Conservation (phyloP, 805 yeast genomes). For the Jamesozyma lodderae region DNA sequence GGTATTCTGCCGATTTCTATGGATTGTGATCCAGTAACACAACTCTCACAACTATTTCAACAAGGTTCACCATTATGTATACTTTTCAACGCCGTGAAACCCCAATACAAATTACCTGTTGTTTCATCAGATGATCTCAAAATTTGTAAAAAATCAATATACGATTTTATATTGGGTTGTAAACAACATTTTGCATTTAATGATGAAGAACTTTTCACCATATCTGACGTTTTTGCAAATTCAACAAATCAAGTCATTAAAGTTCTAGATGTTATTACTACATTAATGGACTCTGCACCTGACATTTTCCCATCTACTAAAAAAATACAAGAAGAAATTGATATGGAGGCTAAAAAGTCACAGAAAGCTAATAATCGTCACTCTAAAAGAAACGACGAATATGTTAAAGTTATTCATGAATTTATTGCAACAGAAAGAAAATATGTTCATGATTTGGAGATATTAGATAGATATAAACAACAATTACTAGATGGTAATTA, state of each 20-base stretch:
- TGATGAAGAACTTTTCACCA: constrained; percentile 79
- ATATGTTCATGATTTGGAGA: constrained; percentile 85
- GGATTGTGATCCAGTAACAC: constrained; percentile 86
- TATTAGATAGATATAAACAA: constrained; percentile 53
- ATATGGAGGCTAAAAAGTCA: constrained; percentile 10
- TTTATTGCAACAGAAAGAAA: constrained; percentile 84
- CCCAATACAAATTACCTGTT: constrained; percentile 49
- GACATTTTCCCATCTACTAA: constrained; percentile 31
- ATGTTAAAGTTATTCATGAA: constrained; percentile 65
- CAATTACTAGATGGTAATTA: constrained; percentile 59
- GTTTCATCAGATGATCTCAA: constrained; percentile 73
- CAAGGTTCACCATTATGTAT: constrained; percentile 89
- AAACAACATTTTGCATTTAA: constrained; percentile 62
- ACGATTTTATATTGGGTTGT: constrained; percentile 82
- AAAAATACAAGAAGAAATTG: constrained; percentile 22
- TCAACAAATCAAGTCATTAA: constrained; percentile 68
- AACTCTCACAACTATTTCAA: constrained; percentile 78
- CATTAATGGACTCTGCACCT: constrained; percentile 50
- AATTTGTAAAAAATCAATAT: constrained; percentile 79
- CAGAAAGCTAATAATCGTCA: constrained; percentile 9
- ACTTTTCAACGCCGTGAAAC: constrained; percentile 62
- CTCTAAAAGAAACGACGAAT: constrained; percentile 25
- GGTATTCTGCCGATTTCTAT: constrained; percentile 69
- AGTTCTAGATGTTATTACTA: constrained; percentile 62
- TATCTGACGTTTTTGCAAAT: constrained; percentile 80